phyloP scores from a whole-genome alignment of 768 basidiomycete species.

The Tremella mesenterica region DNA sequence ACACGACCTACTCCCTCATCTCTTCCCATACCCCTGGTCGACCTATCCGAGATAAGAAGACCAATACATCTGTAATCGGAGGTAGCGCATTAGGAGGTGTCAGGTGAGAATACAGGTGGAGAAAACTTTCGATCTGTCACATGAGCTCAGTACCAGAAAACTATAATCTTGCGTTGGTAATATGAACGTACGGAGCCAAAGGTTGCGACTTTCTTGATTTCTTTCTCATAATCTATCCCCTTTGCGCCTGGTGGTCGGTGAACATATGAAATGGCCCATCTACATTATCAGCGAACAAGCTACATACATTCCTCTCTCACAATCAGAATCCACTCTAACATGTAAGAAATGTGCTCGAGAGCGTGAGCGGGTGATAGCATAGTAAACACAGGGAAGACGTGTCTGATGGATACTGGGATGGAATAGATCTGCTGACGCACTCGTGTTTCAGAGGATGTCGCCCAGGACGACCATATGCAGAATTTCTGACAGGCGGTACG shows the following conservation, averaged over 20 bases:
- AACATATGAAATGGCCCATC: conserved; percentile 43
- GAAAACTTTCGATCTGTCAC: conserved; percentile 80
- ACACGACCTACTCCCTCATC: conserved; percentile 60
- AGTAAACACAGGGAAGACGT: too few relatives aligned
- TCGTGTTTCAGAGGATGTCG: conserved; percentile 35
- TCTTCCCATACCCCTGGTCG: conserved; percentile 90
- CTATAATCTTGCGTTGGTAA: background rate
- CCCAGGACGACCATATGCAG: conserved; percentile 10
- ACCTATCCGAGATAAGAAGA: conserved; percentile 76
- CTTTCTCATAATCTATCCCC: conserved; percentile 77
- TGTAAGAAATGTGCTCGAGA: background rate
- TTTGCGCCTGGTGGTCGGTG: conserved; percentile 84
- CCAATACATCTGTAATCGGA: conserved; percentile 86
- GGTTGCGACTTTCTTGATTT: conserved; percentile 82
- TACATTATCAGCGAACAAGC: conserved; percentile 12
- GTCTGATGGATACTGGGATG: too few relatives aligned
- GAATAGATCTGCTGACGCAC: conserved; percentile 14
- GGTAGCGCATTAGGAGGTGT: conserved; percentile 70
- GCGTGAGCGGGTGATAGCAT: background rate
- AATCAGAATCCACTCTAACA: background rate
- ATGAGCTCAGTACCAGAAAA: conserved; percentile 1
- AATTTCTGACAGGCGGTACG: conserved; percentile 11
- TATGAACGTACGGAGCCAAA: conserved; percentile 67
- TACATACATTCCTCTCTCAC: background rate
- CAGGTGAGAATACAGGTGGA: conserved; percentile 88